phyloP scores from a whole-genome alignment of 768 basidiomycete genomes.

The Filobasidium wieringae region DNA sequence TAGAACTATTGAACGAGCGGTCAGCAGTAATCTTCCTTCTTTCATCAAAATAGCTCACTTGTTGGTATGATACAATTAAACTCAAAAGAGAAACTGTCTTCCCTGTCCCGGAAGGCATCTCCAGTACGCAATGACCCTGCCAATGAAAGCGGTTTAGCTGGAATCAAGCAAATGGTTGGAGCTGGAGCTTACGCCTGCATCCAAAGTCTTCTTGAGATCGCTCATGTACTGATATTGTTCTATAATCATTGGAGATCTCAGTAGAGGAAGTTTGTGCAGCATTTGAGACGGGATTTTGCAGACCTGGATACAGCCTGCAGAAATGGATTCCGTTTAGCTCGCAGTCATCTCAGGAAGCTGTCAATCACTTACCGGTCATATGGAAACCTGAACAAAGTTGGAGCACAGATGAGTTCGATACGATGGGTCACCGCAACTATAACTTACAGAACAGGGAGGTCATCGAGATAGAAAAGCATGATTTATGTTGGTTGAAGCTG shows the following conservation, averaged over 20 bases:
- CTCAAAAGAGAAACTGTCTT: constrained; percentile 95
- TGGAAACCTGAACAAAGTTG: constrained; percentile 23
- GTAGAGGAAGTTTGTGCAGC: background rate
- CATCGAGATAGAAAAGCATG: constrained; percentile 77
- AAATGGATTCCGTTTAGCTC: constrained; percentile 53
- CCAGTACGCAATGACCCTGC: constrained; percentile 96
- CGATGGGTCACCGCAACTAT: constrained; percentile 27
- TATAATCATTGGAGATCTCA: constrained; percentile 29
- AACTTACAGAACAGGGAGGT: constrained; percentile 47
- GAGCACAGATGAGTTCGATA: background rate
- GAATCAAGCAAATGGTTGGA: background rate
- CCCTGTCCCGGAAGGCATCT: constrained; percentile 99
- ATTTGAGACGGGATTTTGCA: constrained; percentile 18
- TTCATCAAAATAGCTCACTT: constrained; percentile 46
- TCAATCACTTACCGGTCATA: constrained; percentile 32
- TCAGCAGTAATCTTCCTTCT: background rate
- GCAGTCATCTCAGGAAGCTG: constrained; percentile 49
- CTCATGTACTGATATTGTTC: constrained; percentile 99
- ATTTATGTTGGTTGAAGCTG: too few species aligned
- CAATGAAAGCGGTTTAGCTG: background rate
- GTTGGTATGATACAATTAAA: constrained; percentile 94
- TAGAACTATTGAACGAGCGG: constrained; percentile 53
- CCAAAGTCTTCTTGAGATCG: constrained; percentile 89
- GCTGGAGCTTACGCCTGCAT: constrained; percentile 61
- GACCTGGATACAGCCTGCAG: constrained; percentile 90